Conservation (phyloP, 495 filamentous ascomycete species). For the Tuber calosporum region DNA sequence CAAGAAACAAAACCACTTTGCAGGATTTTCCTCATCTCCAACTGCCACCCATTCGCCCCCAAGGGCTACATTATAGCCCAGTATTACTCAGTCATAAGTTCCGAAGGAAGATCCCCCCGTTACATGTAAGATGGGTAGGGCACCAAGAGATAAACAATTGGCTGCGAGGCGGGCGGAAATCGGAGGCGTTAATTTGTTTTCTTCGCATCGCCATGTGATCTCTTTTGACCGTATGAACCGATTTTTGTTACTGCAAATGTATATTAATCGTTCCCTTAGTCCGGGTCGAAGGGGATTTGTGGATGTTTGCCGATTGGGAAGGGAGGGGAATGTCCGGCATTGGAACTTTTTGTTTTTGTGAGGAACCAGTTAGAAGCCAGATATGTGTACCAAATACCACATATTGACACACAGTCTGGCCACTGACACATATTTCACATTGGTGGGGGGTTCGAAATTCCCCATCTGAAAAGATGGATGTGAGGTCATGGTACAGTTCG, state of each 20-base stretch:
- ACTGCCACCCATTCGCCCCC: neutral
- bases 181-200: neutral
- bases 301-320: conserved; percentile 1
- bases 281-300: neutral
- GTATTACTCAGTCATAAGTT: neutral
- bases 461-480: conserved; percentile 5
- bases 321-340: neutral
- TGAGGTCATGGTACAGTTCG: conserved; percentile 29
- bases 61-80: neutral
- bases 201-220: neutral
- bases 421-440: conserved; percentile 12
- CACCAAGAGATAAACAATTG: conserved; percentile 1
- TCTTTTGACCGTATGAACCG: neutral
- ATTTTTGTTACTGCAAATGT: neutral
- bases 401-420: conserved; percentile 19
- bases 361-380: neutral
- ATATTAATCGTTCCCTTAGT: conserved; percentile 1
- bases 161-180: neutral
- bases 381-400: neutral
- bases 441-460: neutral
- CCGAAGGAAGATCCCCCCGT: neutral
- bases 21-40: neutral
- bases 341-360: conserved; percentile 1
- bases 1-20: neutral
- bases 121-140: neutral